These are phyloP conservation scores for Cinnamomum chago DNA, from an alignment of 164 flowering plant genomes.

Conservation along the genomic window DNA sequence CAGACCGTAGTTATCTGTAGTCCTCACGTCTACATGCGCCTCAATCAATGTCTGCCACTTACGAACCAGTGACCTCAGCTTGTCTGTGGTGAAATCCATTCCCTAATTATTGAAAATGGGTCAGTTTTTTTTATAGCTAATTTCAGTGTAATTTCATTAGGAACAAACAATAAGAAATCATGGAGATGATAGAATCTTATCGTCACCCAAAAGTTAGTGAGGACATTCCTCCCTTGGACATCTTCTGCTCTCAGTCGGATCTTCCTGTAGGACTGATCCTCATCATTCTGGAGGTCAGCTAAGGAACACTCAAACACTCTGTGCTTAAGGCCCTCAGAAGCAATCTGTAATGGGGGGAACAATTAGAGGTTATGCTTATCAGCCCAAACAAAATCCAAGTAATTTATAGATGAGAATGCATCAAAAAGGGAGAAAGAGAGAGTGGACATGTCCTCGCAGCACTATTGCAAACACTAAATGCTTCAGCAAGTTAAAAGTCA, in stretches of 20 bases:
- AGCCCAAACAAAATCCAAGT: not conserved
- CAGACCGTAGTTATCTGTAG: slow-evolving; percentile 29
- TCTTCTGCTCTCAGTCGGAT: slow-evolving; percentile 36
- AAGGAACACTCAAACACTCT: slow-evolving; percentile 32
- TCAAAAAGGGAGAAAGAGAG: not conserved
- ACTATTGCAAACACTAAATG: not conserved
- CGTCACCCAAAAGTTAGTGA: slow-evolving; percentile 35
- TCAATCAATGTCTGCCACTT: slow-evolving; percentile 48
- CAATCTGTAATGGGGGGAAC: slow-evolving; percentile 24
- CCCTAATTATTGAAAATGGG: slow-evolving; percentile 15
- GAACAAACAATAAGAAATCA: not conserved
- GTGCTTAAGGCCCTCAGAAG: slow-evolving; percentile 39
- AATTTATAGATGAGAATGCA: not conserved
- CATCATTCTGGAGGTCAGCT: slow-evolving; percentile 38
- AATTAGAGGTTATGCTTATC: not conserved
- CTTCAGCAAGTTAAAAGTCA: not conserved
- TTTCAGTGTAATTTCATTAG: not conserved
- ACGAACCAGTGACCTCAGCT: slow-evolving; percentile 35
- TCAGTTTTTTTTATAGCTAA: not conserved
- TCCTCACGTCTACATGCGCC: slow-evolving; percentile 40
- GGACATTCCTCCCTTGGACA: slow-evolving; percentile 38
- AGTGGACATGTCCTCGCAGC: not conserved
- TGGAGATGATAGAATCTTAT: too few relatives aligned
- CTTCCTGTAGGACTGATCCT: slow-evolving; percentile 38
- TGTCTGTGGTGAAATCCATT: slow-evolving; percentile 39